Evolutionary conservation across 2,329 filamentous ascomycete genomes (phyloP), one percentile per base, ranked within the genome.

Genomic region (Chrysoporthe cubensis): DNA sequence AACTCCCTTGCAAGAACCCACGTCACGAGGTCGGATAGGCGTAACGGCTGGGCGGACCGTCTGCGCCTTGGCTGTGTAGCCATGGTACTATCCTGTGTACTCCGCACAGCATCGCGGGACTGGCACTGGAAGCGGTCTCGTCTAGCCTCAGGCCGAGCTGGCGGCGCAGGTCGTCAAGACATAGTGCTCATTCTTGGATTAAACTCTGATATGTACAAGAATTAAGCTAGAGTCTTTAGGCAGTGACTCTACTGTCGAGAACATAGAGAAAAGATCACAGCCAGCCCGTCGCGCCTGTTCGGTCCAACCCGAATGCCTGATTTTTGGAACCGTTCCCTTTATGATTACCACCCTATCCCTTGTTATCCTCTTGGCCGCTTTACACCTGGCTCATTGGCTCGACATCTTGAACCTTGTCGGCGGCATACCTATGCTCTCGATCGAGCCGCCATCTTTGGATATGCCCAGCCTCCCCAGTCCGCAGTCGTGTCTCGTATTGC

Each of bases 121-220:
- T 16, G 13, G 48, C 14, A 13, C 9, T 52, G 21, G 13, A 11
- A 50, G 48, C 9, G 16, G 16, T 57, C n/a, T 21, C 6, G n/a
- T 37, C 54, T 57, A 57, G n/a, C 54, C 34, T 40, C 6, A 40
- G 54, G 34, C 7, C 34, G 6, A 1, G 54, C 32, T 4, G 4
- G 32, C 16, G 3, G 34, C 54, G 54, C 34, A 57, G 54, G 16
- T 57, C 54, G 11, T 46, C 40, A 46, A 59, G 8, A 13, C 40
- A 58, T 42, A 42, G 34, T 42, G 32, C 42, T 44, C 52, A 48
- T 37, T 65, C 26, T 58, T 58, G 52, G 43, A 65, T 65, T 65
- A 65, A 65, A 65, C 32, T 48, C 32, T 65, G 9, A 37, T 58
- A 65, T 65, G 34, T 50, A 65, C 54, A 65, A 57, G 40, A 65